Conservation (phyloP, 306 rosid genomes). For the Dalbergia cochinchinensis region DNA sequence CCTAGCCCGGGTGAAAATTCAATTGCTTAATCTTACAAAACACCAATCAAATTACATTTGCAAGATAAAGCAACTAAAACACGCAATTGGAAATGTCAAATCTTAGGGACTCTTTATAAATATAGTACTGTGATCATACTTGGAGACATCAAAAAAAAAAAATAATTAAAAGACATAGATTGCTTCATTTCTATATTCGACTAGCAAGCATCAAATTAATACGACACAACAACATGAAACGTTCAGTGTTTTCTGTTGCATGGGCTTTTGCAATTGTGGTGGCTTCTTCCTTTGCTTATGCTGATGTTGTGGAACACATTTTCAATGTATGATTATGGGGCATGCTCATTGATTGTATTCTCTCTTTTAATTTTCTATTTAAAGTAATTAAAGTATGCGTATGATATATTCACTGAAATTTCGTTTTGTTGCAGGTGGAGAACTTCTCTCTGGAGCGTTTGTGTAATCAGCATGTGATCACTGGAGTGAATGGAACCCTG, state of each 20-base stretch:
- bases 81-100: constrained; percentile 42
- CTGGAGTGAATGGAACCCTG: constrained; percentile 47
- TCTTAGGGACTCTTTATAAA: constrained; percentile 8
- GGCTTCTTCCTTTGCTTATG: constrained; percentile 44
- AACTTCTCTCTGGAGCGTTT: constrained; percentile 29
- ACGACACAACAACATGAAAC: constrained; percentile 29
- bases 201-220: neutral
- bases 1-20: constrained; percentile 42
- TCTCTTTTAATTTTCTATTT: too few relatives aligned
- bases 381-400: neutral
- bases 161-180: too few relatives aligned
- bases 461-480: constrained; percentile 45
- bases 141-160: neutral
- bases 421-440: constrained; percentile 34
- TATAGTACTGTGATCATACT: neutral
- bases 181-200: constrained; percentile 16
- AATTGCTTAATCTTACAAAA: constrained; percentile 1
- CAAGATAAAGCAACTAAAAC: constrained; percentile 20
- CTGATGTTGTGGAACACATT: constrained; percentile 45
- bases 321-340: constrained; percentile 52
- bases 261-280: constrained; percentile 45
- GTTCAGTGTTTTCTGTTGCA: constrained; percentile 35
- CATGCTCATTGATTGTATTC: too few relatives aligned
- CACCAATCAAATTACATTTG: neutral
- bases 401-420: neutral